Percentiles rank a stretch among this genome's conserved stretches.
Evolutionary conservation across 2,329 filamentous ascomycete species (phyloP).

Genomic region (Phialemoniopsis sp.): DNA sequence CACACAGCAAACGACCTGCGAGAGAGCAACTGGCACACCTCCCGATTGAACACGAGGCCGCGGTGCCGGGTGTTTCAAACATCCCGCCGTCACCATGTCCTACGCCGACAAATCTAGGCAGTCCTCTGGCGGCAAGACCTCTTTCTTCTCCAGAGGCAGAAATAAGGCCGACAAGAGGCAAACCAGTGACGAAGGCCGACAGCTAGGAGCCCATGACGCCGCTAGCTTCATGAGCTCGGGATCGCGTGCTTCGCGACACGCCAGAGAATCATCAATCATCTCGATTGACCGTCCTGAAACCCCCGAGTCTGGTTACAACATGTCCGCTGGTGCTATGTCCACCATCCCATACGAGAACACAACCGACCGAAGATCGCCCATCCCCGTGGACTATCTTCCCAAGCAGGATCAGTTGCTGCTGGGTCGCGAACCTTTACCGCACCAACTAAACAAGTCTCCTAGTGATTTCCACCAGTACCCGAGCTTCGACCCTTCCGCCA

Average conservation of each 20-base stretch:
- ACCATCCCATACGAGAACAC: slow-evolving; percentile 82
- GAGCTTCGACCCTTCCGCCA: slow-evolving; percentile 54
- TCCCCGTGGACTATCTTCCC: slow-evolving; percentile 69
- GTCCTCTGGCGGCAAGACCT: slow-evolving; percentile 61
- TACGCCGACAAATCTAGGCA: slow-evolving; percentile 76
- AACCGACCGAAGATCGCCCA: slow-evolving; percentile 63
- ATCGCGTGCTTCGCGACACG: slow-evolving; percentile 71
- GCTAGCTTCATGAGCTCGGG: slow-evolving; percentile 46
- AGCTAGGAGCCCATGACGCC: slow-evolving; percentile 52
- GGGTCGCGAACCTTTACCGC: slow-evolving; percentile 71
- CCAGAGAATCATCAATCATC: slow-evolving; percentile 66
- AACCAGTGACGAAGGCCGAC: slow-evolving; percentile 54
- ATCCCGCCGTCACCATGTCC: slow-evolving; percentile 39
- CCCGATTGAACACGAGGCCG: neutral
- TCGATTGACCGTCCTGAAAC: slow-evolving; percentile 67
- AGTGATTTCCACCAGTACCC: slow-evolving; percentile 90
- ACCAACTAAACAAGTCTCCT: slow-evolving; percentile 75
- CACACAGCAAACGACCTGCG: neutral
- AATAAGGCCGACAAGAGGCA: slow-evolving; percentile 68
- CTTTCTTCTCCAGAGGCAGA: slow-evolving; percentile 87
- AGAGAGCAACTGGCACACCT: neutral
- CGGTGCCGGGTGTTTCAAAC: slow-evolving; percentile 15
- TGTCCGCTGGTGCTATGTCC: slow-evolving; percentile 78
- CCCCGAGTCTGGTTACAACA: slow-evolving; percentile 63
- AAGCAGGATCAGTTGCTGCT: slow-evolving; percentile 56